Evolutionary conservation across 371 early-diverging fungal genomes (phyloP), one percentile per base, ranked within the genome.

Genomic region (Syncephalis fuscata): DNA sequence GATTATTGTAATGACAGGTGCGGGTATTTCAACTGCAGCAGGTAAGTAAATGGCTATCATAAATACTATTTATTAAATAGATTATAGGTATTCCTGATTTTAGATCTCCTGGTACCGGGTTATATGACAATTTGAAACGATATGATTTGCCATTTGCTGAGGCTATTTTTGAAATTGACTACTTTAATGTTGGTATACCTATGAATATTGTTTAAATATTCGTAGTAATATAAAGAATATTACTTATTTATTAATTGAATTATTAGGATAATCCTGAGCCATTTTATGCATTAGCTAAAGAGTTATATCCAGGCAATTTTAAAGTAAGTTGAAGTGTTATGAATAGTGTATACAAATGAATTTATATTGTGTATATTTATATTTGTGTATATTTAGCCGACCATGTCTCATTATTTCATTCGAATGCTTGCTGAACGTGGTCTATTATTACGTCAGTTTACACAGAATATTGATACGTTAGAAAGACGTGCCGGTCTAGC

Each of bases 391-490:
- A 60, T 58, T 49, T 48, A 70, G 50, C 94, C 96, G 1, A 92
- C 92, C 0, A 63, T 74, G 39, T 78, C 83, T 5, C 96, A 96
- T 57, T 83, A 83, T 52, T 86, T 96, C 56, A 71, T 92, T 27
- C 66, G 67, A 14, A 64, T 91, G 37, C 58, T 96, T 22, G 75
- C 73, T 22, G 71, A 84, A 26, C 81, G 83, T 54, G 68, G 73
- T 0, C 27, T 87, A 19, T 58, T 96, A 21, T 61, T 82, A 27
- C 68, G 90, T 40, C 82, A 85, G 46, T 93, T 85, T 63, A 92
- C 97, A 9, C 94, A 94, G 59, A 96, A 96, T 55, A 92, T 94
- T 48, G 97, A 94, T 67, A 88, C 84, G 38, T 65, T 93, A n/a
- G 97, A 93, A 62, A 72, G 88, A 19, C 58, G 79, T 7, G 79